Percentiles rank a stretch among this genome's conserved stretches.
These are phyloP conservation scores for Pseudonitzschia delicatissima DNA, from an alignment of 108 stramenopile species.

Conservation along the genomic window DNA sequence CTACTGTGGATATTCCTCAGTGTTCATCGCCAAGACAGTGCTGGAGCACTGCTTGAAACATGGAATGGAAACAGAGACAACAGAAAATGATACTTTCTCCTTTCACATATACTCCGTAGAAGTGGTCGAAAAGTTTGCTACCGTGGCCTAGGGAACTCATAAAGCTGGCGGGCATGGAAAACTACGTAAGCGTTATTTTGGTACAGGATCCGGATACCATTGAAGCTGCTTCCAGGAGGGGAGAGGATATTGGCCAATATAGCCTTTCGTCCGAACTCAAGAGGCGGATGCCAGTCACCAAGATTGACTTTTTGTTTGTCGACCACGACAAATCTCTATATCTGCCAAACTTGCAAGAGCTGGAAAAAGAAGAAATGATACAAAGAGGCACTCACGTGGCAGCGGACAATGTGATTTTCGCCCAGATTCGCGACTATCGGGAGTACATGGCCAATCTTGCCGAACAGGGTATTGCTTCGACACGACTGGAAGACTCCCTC, in stretches of 20 bases:
- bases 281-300: neutral
- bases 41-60: neutral
- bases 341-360: slow-evolving; percentile 55
- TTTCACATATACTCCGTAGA: slow-evolving; percentile 67
- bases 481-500: slow-evolving; percentile 43
- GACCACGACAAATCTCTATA: slow-evolving; percentile 91
- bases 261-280: neutral
- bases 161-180: slow-evolving; percentile 48
- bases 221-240: neutral
- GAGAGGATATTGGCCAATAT: slow-evolving; percentile 10
- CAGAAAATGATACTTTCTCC: slow-evolving; percentile 5
- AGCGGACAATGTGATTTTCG: slow-evolving; percentile 89
- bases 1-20: slow-evolving; percentile 84
- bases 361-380: slow-evolving; percentile 53
- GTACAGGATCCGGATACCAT: neutral
- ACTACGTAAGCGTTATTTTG: slow-evolving; percentile 46
- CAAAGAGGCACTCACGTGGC: slow-evolving; percentile 56
- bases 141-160: slow-evolving; percentile 62
- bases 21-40: slow-evolving; percentile 48
- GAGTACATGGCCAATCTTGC: slow-evolving; percentile 45
- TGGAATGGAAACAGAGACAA: neutral
- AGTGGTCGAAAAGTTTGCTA: slow-evolving; percentile 45
- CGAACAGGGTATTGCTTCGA: slow-evolving; percentile 50
- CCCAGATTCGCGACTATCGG: slow-evolving; percentile 69
- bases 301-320: slow-evolving; percentile 72